A percentile compares a stretch with the other conserved stretches of the same genome.
Evolutionary conservation across 2,329 filamentous ascomycete genomes (phyloP).

Genomic region (Pyrenochaeta sp.): DNA sequence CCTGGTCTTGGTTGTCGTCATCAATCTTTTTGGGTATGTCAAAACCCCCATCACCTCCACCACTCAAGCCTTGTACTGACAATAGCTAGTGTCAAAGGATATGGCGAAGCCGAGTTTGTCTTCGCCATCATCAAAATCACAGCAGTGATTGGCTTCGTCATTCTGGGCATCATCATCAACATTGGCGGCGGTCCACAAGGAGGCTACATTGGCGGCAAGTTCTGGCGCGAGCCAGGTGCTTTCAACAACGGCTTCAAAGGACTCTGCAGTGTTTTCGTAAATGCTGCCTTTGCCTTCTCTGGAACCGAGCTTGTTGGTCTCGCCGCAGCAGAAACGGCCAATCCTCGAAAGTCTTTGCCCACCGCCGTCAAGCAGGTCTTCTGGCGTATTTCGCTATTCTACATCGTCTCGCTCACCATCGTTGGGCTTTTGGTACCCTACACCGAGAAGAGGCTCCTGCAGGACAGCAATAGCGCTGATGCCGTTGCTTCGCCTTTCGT

Average conservation of each 20-base stretch:
- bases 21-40: slow-evolving; percentile 65
- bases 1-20: slow-evolving; percentile 74
- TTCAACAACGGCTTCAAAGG: slow-evolving; percentile 86
- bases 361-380: slow-evolving; percentile 95
- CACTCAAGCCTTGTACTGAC: slow-evolving; percentile 56
- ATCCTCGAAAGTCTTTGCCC: slow-evolving; percentile 83
- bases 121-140: slow-evolving; percentile 87
- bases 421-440: slow-evolving; percentile 85
- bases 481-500: slow-evolving; percentile 88
- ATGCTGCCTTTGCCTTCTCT: slow-evolving; percentile 77
- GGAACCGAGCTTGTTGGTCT: slow-evolving; percentile 81
- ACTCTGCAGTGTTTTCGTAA: slow-evolving; percentile 80
- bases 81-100: slow-evolving; percentile 75
- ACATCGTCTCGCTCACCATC: slow-evolving; percentile 81
- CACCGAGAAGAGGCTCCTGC: slow-evolving; percentile 69
- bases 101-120: slow-evolving; percentile 88
- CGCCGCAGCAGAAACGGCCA: slow-evolving; percentile 79
- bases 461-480: slow-evolving; percentile 66
- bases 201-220: slow-evolving; percentile 78
- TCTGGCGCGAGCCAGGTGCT: slow-evolving; percentile 82
- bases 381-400: slow-evolving; percentile 80
- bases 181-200: slow-evolving; percentile 72
- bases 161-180: slow-evolving; percentile 86
- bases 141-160: slow-evolving; percentile 87
- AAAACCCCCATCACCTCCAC: not conserved